Evolutionary conservation across 208 protist species (phyloP), one percentile per base, ranked within the genome.

Genomic region (Acanthamoeba divionensis): DNA sequence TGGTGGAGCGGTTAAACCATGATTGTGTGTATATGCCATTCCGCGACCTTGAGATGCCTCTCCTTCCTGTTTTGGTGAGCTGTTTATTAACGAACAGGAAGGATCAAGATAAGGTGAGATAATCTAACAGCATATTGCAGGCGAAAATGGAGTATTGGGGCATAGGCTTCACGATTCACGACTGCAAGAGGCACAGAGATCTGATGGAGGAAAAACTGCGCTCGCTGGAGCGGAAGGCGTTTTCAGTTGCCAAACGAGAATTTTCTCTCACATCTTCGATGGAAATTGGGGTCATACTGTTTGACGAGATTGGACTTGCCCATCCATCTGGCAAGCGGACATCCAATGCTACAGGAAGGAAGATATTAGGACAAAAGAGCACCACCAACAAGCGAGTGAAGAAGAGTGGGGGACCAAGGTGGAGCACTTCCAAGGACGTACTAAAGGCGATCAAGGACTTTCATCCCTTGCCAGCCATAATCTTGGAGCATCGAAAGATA

Each of bases 401-500:
- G 21, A 54, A 83, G 50, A 26, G 50, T n/a, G 50, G 47, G 24
- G 31, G 65, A 10, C 44, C 41, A 62, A 44, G 67, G 9, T 86
- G 65, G 31, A 10, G 55, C 5, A 48, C 29, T 15, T 48, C 21
- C 15, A 73, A 89, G 26, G 38, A 66, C 44, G 36, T 75, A 2
- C 57, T 89, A 13, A 66, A 89, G 80, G 60, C 54, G 1, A 31
- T 89, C 21, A 73, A 55, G 31, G 21, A 73, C 36, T 60, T 36
- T 26, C 80, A 89, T 21, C 80, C 80, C 10, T 38, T 89, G 4
- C 80, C 80, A 26, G 29, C 8, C 1, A 38, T 89, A 24, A 47
- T 89, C 21, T 31, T 89, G 2, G 80, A 89, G 57, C 80, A 89
- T 21, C 54, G 80, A 24, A 89, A 89, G 44, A 52, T 89, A 36